Evolutionary conservation across 257 asterid genomes (phyloP), one percentile per base, ranked within the genome.

Genomic region (Hygrophila difformis): DNA sequence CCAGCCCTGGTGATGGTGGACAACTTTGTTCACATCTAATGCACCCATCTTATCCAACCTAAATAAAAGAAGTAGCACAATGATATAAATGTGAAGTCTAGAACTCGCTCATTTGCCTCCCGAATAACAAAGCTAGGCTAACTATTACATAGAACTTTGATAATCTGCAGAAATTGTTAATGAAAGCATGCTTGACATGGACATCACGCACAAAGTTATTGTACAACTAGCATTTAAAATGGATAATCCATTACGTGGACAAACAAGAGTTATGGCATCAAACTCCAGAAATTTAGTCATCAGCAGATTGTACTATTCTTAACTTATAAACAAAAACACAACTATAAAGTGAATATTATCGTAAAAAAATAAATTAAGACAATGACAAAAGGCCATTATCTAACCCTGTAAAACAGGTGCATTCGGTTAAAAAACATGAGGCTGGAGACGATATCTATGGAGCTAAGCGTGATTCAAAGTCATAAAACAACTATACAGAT

Each of bases 1-100:
- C 93, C 95, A 87, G 3, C 84, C 95, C 67, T 87, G 65, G 44
- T 84, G 88, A 40, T 59, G 56, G 49, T 76, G 64, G 50, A 87
- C 78, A 51, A 87, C 93, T 77, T 78, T 87, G 59, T 52, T 26
- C 52, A 72, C 88, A 21, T 87, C 84, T 61, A 87, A 67, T 40
- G 97, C 97, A 49, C 97, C 97, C 92, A 87, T 68, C 74, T 74
- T 78, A 72, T 74, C 67, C 59, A 79, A 59, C 67, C 92, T 79
- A 35, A 55, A 60, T 26, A 51, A 45, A 51, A 18, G 6, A 24
- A 47, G 34, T 23, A 52, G 18, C 37, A 15, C 33, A 34, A 23
- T 22, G 11, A 11, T 63, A 44, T 38, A 44, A 53, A 53, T 6
- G 39, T 13, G 36, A 51, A 20, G n/a, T 38, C 15, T 8, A 21